Conservation (phyloP, 2,329 filamentous ascomycete genomes). For the Scleromitrula shiraiana region DNA sequence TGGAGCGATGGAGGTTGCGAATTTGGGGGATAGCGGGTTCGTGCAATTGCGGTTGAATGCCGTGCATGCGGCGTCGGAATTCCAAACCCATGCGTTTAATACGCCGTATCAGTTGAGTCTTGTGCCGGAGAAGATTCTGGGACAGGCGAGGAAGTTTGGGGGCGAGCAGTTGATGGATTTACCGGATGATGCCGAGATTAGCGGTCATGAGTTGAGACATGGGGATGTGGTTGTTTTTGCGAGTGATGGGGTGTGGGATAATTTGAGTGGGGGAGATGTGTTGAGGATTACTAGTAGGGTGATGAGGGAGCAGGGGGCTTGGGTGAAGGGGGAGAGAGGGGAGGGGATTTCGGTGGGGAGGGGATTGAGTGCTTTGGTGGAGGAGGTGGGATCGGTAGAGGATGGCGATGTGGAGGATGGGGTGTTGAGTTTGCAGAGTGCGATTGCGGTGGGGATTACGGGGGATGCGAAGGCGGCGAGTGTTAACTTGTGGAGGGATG, state of each 20-base stretch:
- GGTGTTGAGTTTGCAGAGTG: constrained; percentile 56
- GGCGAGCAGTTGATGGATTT: constrained; percentile 73
- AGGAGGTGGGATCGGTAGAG: constrained; percentile 43
- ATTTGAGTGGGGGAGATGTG: constrained; percentile 84
- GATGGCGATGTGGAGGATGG: constrained; percentile 30
- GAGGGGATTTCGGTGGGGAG: constrained; percentile 56
- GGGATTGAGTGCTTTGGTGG: constrained; percentile 47
- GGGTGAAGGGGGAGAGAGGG: constrained; percentile 51
- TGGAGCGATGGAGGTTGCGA: constrained; percentile 78
- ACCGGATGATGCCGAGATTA: constrained; percentile 75
- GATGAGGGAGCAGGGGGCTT: constrained; percentile 69
- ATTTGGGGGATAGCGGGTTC: constrained; percentile 92
- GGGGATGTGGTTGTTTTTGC: constrained; percentile 92
- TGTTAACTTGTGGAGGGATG: constrained; percentile 71
- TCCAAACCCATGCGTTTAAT: constrained; percentile 96
- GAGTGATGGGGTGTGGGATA: constrained; percentile 94
- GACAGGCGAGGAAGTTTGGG: constrained; percentile 76
- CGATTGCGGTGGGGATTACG: constrained; percentile 72
- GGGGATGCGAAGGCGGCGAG: constrained; percentile 79
- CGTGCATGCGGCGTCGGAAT: constrained; percentile 72
- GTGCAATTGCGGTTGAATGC: constrained; percentile 79
- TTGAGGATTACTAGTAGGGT: constrained; percentile 68
- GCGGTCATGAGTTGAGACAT: constrained; percentile 68
- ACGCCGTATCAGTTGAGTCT: constrained; percentile 92
- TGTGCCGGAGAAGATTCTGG: constrained; percentile 70